Percentiles rank a stretch among this genome's conserved stretches.
Conservation (phyloP, 2,329 filamentous ascomycete species). For the Neoscytalidium dimidiatum region DNA sequence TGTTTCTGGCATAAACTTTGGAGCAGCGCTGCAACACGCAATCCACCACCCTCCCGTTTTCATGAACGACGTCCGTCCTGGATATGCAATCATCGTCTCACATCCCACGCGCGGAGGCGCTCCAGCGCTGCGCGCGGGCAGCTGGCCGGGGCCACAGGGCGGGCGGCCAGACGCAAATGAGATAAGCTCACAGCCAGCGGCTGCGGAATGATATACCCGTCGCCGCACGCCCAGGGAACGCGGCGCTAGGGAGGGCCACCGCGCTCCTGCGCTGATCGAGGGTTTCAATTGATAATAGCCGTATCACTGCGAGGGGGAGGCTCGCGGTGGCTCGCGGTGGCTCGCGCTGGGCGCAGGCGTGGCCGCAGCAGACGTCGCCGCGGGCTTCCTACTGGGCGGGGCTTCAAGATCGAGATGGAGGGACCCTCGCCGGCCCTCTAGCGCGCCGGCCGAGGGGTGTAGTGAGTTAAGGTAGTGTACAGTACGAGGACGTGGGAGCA, state of each 20-base stretch:
- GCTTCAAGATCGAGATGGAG: neutral
- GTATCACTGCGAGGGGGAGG: no score
- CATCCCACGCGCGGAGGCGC: conserved; percentile 4
- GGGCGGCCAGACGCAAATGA: neutral
- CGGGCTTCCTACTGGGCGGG: neutral
- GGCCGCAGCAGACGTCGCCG: neutral
- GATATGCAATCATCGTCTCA: neutral
- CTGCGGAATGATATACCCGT: conserved; percentile 12
- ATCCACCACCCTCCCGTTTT: neutral
- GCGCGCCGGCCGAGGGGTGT: neutral
- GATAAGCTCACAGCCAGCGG: conserved; percentile 13
- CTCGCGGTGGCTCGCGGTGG: no score
- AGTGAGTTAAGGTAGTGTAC: no score
- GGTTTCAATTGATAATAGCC: conserved; percentile 16
- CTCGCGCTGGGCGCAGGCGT: neutral
- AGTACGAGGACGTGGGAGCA: no score
- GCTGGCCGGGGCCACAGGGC: no score
- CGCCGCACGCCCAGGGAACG: conserved; percentile 5
- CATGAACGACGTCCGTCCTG: neutral
- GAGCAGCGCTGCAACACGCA: neutral
- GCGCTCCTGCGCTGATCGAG: conserved; percentile 13
- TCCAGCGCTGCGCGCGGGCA: conserved; percentile 1
- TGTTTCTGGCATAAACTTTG: neutral
- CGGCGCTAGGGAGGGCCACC: conserved; percentile 8
- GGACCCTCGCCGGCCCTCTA: neutral